Evolutionary conservation across 2,329 filamentous ascomycete species (phyloP).

Genomic region (Penicillium occitanis): DNA sequence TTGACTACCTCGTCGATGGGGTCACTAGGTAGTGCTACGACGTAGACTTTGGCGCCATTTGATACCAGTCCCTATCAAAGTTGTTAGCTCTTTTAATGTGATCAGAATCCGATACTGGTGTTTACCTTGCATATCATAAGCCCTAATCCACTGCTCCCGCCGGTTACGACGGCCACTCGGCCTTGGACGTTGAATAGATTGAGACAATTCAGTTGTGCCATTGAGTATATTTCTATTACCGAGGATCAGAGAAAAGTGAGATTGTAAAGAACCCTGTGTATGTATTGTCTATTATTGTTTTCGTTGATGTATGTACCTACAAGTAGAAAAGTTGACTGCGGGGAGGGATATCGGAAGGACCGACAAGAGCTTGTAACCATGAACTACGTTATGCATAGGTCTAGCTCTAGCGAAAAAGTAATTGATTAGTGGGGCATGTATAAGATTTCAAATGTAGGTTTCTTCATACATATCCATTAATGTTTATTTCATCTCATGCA

Average conservation of each 20-base stretch:
- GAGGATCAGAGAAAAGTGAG: too few relatives aligned
- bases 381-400: background rate
- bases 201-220: slow-evolving; percentile 22
- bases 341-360: background rate
- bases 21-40: slow-evolving; percentile 45
- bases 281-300: background rate
- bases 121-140: slow-evolving; percentile 49
- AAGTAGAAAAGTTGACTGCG: background rate
- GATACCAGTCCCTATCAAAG: slow-evolving; percentile 41
- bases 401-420: background rate
- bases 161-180: slow-evolving; percentile 48
- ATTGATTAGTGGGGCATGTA: background rate
- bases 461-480: too few relatives aligned
- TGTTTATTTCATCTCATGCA: too few relatives aligned
- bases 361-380: background rate
- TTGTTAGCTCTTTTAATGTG: background rate
- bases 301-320: background rate
- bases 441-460: background rate
- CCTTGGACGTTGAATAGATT: slow-evolving; percentile 41
- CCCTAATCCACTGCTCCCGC: slow-evolving; percentile 48
- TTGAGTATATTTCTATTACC: background rate
- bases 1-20: slow-evolving; percentile 41
- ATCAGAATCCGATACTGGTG: background rate
- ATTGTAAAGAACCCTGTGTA: background rate
- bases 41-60: slow-evolving; percentile 51